Evolutionary conservation across 495 filamentous ascomycete genomes (phyloP).

Genomic region (Baudoinia panamericana): DNA sequence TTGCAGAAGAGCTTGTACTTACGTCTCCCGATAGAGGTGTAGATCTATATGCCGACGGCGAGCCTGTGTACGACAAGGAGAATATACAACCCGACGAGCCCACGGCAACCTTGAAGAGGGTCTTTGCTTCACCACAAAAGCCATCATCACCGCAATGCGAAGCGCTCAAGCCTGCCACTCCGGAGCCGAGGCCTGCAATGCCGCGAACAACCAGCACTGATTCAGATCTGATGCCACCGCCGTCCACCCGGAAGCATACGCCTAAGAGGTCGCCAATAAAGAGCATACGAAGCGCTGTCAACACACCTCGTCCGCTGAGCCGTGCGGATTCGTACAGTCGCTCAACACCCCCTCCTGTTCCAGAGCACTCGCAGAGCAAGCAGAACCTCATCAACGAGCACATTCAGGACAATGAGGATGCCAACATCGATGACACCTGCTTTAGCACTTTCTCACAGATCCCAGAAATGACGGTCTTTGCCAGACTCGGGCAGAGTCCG

Average conservation of each 20-base stretch:
- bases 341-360: not conserved
- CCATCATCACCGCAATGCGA: slow-evolving; percentile 4
- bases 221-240: slow-evolving; percentile 13
- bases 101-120: slow-evolving; percentile 10
- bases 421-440: slow-evolving; percentile 58
- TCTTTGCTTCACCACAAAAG: slow-evolving; percentile 18
- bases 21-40: not conserved
- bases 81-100: slow-evolving; percentile 13
- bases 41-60: not conserved
- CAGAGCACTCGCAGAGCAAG: slow-evolving; percentile 9
- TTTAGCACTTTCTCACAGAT: slow-evolving; percentile 80
- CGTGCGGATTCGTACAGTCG: slow-evolving; percentile 10
- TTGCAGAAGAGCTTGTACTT: not conserved
- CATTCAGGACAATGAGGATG: slow-evolving; percentile 2
- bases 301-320: slow-evolving; percentile 11
- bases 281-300: slow-evolving; percentile 3
- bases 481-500: slow-evolving; percentile 49
- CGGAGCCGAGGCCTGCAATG: not conserved
- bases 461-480: slow-evolving; percentile 78
- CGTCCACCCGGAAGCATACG: slow-evolving; percentile 14
- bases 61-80: slow-evolving; percentile 20
- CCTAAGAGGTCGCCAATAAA: slow-evolving; percentile 15
- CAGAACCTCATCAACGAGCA: slow-evolving; percentile 10
- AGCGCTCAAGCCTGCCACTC: slow-evolving; percentile 1
- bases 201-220: slow-evolving; percentile 5